Percentiles rank a stretch among this genome's conserved stretches.
Conservation (phyloP, 805 yeast genomes). For the Tetrapisispora iriomotensis region DNA sequence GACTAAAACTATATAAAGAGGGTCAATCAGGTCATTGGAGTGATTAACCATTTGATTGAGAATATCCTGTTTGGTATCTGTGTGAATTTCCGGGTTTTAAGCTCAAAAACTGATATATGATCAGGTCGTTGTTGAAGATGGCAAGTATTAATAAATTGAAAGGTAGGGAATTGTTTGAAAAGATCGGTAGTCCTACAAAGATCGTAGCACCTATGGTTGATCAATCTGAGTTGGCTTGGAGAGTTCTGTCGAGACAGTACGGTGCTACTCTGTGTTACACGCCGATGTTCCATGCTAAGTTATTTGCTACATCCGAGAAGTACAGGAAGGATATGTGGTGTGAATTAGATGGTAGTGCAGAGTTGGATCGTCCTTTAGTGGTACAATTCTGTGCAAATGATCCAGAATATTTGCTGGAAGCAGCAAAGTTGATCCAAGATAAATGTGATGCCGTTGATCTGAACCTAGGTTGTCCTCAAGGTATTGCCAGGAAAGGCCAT, state of each 20-base stretch:
- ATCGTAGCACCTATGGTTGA: constrained; percentile 99
- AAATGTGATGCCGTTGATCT: constrained; percentile 93
- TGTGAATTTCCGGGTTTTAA: too few relatives aligned
- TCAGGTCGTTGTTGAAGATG: background rate
- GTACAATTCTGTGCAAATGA: constrained; percentile 97
- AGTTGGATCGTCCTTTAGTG: constrained; percentile 71
- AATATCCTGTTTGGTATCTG: too few relatives aligned
- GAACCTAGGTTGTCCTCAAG: constrained; percentile 96
- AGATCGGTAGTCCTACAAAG: constrained; percentile 65
- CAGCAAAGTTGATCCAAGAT: constrained; percentile 73
- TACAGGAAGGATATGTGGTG: constrained; percentile 72
- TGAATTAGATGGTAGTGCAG: constrained; percentile 59
- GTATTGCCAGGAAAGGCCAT: constrained; percentile 88
- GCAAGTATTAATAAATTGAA: constrained; percentile 15
- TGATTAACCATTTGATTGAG: too few relatives aligned
- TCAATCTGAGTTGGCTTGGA: constrained; percentile 92
- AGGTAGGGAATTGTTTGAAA: constrained; percentile 64
- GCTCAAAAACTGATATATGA: too few relatives aligned
- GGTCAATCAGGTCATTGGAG: too few relatives aligned
- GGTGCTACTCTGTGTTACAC: constrained; percentile 94
- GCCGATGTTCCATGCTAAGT: constrained; percentile 91
- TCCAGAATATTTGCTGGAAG: constrained; percentile 69
- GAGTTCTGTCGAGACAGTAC: constrained; percentile 70
- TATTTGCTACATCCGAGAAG: constrained; percentile 76
- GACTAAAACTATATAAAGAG: too few relatives aligned